Evolutionary conservation across 2,329 filamentous ascomycete genomes (phyloP).

Genomic region (Mycosphaerella sp.): DNA sequence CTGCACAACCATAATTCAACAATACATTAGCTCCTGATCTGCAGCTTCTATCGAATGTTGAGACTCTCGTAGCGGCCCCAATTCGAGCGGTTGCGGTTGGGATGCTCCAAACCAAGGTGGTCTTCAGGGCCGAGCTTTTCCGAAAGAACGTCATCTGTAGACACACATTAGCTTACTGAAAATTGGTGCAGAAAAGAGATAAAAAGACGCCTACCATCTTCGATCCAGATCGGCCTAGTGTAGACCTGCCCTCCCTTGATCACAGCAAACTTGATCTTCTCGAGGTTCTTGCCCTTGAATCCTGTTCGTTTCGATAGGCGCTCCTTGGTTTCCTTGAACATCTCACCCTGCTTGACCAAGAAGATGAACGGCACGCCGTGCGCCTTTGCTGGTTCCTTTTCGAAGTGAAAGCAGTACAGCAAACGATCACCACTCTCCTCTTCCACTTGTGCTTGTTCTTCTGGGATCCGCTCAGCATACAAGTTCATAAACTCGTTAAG

Average conservation of each 20-base stretch:
- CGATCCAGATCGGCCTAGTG: constrained; percentile 73
- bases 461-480: constrained; percentile 73
- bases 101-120: constrained; percentile 52
- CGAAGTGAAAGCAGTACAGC: constrained; percentile 85
- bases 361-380: constrained; percentile 93
- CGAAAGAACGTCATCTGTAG: constrained; percentile 42
- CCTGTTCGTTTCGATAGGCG: constrained; percentile 88
- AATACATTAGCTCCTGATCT: neutral
- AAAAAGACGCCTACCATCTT: constrained; percentile 63
- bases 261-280: constrained; percentile 95
- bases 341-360: constrained; percentile 74
- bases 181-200: neutral
- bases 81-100: constrained; percentile 55
- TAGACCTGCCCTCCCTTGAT: constrained; percentile 60
- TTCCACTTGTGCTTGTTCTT: constrained; percentile 49
- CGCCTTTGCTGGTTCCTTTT: constrained; percentile 74
- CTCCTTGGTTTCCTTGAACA: constrained; percentile 87
- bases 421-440: constrained; percentile 49
- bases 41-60: constrained; percentile 50
- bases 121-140: constrained; percentile 41
- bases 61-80: constrained; percentile 58
- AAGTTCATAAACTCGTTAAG: constrained; percentile 81
- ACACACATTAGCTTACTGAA: constrained; percentile 11
- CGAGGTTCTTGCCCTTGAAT: constrained; percentile 95
- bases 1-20: constrained; percentile 5